These are phyloP conservation scores for Oenanthe sinensis DNA, from an alignment of 129 eudicot genomes.

Conservation along the genomic window DNA sequence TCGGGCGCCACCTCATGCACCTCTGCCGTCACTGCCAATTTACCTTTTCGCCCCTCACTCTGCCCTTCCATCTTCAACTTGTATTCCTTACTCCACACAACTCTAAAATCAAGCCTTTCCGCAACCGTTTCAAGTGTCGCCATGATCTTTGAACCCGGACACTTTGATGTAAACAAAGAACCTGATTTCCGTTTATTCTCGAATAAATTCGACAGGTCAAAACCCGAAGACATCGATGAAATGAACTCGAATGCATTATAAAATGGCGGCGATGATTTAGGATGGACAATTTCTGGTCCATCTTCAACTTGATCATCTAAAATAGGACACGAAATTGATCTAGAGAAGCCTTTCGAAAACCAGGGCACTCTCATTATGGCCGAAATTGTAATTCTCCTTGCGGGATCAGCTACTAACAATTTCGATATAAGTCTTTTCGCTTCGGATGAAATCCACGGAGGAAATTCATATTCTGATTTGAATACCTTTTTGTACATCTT, in stretches of 20 bases:
- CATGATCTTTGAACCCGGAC: constrained; percentile 42
- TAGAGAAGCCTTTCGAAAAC: constrained; percentile 51
- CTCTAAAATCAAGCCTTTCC: constrained; percentile 36
- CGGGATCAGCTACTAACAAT: constrained; percentile 57
- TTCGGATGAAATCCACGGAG: constrained; percentile 72
- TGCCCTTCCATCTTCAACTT: constrained; percentile 58
- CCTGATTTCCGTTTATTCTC: constrained; percentile 46
- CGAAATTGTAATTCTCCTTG: constrained; percentile 42
- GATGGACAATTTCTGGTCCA: constrained; percentile 13
- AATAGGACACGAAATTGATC: constrained; percentile 21
- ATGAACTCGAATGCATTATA: constrained; percentile 93
- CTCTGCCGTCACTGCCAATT: constrained; percentile 60
- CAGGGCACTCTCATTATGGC: constrained; percentile 63
- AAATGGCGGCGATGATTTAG: constrained; percentile 51
- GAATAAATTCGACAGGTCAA: constrained; percentile 66
- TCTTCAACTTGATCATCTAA: constrained; percentile 6
- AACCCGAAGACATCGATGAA: constrained; percentile 87
- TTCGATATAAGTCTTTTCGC: constrained; percentile 52
- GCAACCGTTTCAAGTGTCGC: constrained; percentile 45
- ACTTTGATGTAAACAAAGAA: constrained; percentile 63
- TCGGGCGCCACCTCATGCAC: constrained; percentile 77
- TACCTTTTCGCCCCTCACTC: constrained; percentile 72
- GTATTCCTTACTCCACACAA: constrained; percentile 34
- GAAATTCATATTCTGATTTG: constrained; percentile 60
- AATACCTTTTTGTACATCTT: constrained; percentile 62